phyloP scores from a whole-genome alignment of 306 rosid species.

The Prinsepia uniflora region DNA sequence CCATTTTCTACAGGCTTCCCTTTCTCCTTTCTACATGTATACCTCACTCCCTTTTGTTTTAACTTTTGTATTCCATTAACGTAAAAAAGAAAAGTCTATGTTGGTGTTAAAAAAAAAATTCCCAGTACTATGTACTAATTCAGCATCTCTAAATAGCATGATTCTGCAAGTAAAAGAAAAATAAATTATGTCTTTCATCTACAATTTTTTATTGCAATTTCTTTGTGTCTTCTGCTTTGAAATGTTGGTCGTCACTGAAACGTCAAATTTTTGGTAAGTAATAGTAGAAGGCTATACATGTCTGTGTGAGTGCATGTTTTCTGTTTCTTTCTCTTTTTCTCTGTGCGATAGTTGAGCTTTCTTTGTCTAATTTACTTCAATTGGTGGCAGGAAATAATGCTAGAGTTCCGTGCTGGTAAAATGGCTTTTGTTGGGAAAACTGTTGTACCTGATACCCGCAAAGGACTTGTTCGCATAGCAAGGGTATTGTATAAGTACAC shows the following conservation, averaged over 20 bases:
- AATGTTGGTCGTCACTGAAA: not conserved
- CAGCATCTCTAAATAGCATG: not conserved
- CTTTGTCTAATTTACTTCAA: constrained; percentile 14
- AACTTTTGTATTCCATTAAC: not conserved
- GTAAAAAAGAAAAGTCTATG: not conserved
- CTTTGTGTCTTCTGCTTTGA: not conserved
- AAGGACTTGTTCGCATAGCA: constrained; percentile 85
- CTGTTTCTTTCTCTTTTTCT: not conserved
- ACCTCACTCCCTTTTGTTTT: not conserved
- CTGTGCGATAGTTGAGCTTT: not conserved
- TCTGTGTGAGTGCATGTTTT: not conserved
- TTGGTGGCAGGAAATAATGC: constrained; percentile 65
- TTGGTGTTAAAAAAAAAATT: not conserved
- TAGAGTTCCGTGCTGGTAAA: constrained; percentile 96
- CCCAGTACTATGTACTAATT: not conserved
- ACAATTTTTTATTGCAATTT: not conserved
- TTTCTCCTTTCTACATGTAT: not conserved
- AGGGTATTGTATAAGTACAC: constrained; percentile 44
- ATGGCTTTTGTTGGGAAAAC: constrained; percentile 65
- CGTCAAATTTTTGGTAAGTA: not conserved
- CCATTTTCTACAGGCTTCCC: not conserved
- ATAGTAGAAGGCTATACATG: not conserved
- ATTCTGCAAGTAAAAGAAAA: not conserved
- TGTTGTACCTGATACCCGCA: constrained; percentile 75
- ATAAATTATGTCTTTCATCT: not conserved